Percentiles rank a stretch among this genome's conserved stretches.
Evolutionary conservation across 768 basidiomycete species (phyloP).

Genomic region (Cantharellus cinnabarinus): DNA sequence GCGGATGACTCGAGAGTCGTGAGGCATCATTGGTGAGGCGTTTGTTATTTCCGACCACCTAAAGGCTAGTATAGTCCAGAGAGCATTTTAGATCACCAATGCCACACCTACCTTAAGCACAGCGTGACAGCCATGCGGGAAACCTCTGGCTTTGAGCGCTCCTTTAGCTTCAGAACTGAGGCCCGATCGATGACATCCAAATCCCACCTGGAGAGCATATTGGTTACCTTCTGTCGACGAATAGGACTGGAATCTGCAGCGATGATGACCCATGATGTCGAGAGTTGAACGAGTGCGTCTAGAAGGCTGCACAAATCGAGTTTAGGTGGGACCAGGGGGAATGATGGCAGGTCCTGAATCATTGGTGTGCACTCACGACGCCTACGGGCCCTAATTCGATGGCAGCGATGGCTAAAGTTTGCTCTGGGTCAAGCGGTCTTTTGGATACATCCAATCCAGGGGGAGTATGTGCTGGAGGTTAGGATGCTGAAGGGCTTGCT

Average conservation of each 20-base stretch:
- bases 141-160: not conserved
- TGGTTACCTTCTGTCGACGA: not conserved
- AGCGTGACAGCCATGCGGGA: constrained; percentile 30
- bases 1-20: constrained; percentile 35
- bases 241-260: not conserved
- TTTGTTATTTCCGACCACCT: constrained; percentile 48
- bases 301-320: not conserved
- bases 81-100: not conserved
- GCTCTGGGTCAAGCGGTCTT: constrained; percentile 15
- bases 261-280: not conserved
- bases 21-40: constrained; percentile 41
- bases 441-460: no score
- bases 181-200: no score
- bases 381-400: constrained; percentile 68
- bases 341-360: not conserved
- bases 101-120: constrained; percentile 36
- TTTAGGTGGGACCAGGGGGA: not conserved
- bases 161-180: not conserved
- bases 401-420: constrained; percentile 41
- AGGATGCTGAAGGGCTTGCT: constrained; percentile 52
- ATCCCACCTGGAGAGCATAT: not conserved
- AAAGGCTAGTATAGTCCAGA: not conserved
- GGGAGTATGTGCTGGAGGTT: constrained; percentile 39
- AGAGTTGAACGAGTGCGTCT: no score
- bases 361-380: constrained; percentile 21